Evolutionary conservation across 306 rosid species (phyloP), one percentile per base, ranked within the genome.

Genomic region (Vigna nakashimae): DNA sequence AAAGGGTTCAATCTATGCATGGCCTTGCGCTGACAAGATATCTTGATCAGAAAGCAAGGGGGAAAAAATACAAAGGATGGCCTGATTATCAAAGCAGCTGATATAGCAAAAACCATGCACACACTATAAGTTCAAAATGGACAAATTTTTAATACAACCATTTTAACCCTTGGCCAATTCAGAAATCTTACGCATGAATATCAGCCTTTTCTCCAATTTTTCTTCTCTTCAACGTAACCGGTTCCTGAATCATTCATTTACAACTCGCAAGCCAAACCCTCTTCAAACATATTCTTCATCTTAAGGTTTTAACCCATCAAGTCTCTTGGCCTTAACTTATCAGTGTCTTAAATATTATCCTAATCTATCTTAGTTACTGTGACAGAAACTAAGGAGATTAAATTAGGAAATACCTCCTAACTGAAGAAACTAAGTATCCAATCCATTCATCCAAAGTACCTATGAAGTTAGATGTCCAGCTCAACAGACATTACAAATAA

Each of bases 321-420:
- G 74, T 48, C 36, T 6, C 49, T 11, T n/a, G 30, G 49, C 30
- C 30, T 55, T 9, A 20, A 71, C 64, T 52, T 36, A 52, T 71
- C 20, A 65, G 6, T 12, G 4, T 55, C 18, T 40, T 20, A 18
- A 38, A 20, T 13, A 14, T 20, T 55, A 36, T 59, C 36, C 51
- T 28, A 18, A 55, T 24, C 50, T 56, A 18, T 28, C 55, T 14
- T 20, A 38, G 77, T 56, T 36, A 20, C 16, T 55, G 24, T 50
- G 48, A 51, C 15, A 72, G 22, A 40, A 73, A 56, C 28, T 22
- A 38, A 38, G 53, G 76, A 36, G 32, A 71, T 71, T 53, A 55
- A 56, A 55, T 22, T 71, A 36, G 52, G 13, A 71, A 71, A 71
- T 13, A 69, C 46, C 46, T 42, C n/a, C 28, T 28, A 51, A 69